Evolutionary conservation across 805 yeast genomes (phyloP).

Genomic region (Gaillardinia entomophila): DNA sequence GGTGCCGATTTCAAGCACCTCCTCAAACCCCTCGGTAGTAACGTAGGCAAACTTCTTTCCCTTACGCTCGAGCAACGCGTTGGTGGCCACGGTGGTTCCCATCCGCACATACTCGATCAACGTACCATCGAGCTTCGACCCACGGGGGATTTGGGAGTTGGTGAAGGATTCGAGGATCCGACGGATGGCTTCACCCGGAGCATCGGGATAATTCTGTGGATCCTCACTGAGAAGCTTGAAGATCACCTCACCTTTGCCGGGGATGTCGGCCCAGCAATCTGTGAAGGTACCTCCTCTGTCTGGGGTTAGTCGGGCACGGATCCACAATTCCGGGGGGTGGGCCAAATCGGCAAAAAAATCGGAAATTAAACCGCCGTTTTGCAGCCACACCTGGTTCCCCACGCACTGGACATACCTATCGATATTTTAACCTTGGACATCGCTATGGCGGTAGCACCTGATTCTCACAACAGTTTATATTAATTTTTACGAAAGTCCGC

Average conservation of each 20-base stretch:
- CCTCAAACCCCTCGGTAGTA: slow-evolving; percentile 23
- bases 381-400: too few species aligned
- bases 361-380: too few species aligned
- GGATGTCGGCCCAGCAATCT: slow-evolving; percentile 53
- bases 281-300: slow-evolving; percentile 86
- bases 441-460: too few species aligned
- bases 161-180: slow-evolving; percentile 11
- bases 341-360: too few species aligned
- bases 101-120: slow-evolving; percentile 15
- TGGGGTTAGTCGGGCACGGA: slow-evolving; percentile 13
- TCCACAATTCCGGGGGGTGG: too few species aligned
- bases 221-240: slow-evolving; percentile 16
- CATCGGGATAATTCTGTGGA: slow-evolving; percentile 15
- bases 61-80: background rate
- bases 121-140: slow-evolving; percentile 8
- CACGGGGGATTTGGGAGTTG: slow-evolving; percentile 8
- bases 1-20: slow-evolving; percentile 23
- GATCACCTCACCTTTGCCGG: slow-evolving; percentile 35
- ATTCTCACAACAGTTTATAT: too few species aligned
- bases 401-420: too few species aligned
- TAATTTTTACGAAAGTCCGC: too few species aligned
- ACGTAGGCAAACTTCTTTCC: slow-evolving; percentile 70
- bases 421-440: too few species aligned
- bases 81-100: slow-evolving; percentile 15
- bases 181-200: slow-evolving; percentile 18